phyloP scores from a whole-genome alignment of 768 basidiomycete species.

The Nidularia pulvinata region DNA sequence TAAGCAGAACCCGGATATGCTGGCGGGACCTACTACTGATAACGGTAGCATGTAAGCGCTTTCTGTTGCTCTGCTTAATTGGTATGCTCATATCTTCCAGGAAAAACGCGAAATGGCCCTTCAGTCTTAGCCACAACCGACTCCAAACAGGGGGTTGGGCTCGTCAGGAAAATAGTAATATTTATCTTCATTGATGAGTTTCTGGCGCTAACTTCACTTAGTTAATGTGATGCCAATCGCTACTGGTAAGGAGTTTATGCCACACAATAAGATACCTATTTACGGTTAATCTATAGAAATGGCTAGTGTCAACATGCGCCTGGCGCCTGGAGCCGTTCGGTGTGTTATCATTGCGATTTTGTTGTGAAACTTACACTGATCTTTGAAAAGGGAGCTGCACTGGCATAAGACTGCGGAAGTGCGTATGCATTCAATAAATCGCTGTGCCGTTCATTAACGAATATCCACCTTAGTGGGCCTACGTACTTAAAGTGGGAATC shows the following conservation, averaged over 20 bases:
- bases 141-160: conserved; percentile 62
- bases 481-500: conserved; percentile 40
- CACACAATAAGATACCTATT: background rate
- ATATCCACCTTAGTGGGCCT: conserved; percentile 39
- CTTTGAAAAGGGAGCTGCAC: conserved; percentile 54
- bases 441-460: background rate
- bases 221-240: conserved; percentile 51
- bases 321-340: conserved; percentile 50
- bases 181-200: background rate
- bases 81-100: conserved; percentile 19
- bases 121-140: conserved; percentile 54
- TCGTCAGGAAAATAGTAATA: conserved; percentile 47
- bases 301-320: conserved; percentile 52
- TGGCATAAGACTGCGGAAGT: conserved; percentile 53
- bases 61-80: background rate
- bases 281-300: conserved; percentile 13
- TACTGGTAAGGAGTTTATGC: conserved; percentile 24
- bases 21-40: conserved; percentile 46
- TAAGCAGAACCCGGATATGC: conserved; percentile 38
- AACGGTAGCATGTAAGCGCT: conserved; percentile 36
- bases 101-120: conserved; percentile 56
- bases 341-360: too few relatives aligned
- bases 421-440: conserved; percentile 11
- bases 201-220: conserved; percentile 12
- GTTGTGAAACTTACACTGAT: too few relatives aligned